These are phyloP conservation scores for Forsythia viridissima DNA, from an alignment of 257 asterid species.

Conservation along the genomic window DNA sequence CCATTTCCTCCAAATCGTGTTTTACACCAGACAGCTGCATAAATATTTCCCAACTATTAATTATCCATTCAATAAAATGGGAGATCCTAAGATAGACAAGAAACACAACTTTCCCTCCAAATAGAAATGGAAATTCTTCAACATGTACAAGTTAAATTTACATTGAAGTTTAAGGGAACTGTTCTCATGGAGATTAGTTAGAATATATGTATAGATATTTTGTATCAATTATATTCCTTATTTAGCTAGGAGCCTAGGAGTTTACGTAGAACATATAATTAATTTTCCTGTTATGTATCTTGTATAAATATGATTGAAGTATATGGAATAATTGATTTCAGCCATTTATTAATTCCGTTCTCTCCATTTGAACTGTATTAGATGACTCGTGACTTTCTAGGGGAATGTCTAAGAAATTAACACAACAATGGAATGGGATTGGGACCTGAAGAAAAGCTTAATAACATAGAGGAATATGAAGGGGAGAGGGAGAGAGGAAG, in stretches of 20 bases:
- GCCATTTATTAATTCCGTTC: too few relatives aligned
- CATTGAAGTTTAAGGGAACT: slow-evolving; percentile 11
- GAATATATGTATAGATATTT: too few relatives aligned
- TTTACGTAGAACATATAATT: too few relatives aligned
- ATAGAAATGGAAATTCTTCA: slow-evolving; percentile 12
- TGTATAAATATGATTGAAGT: too few relatives aligned
- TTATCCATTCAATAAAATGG: background rate
- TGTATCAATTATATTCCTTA: too few relatives aligned
- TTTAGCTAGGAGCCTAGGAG: too few relatives aligned
- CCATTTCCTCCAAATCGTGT: slow-evolving; percentile 94
- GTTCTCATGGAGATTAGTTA: background rate
- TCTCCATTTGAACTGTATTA: too few relatives aligned
- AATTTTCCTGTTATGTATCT: too few relatives aligned
- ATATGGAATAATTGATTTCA: too few relatives aligned
- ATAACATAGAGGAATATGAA: background rate
- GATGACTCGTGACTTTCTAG: background rate
- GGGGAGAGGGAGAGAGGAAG: background rate
- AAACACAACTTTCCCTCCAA: slow-evolving; percentile 7
- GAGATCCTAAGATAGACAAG: background rate
- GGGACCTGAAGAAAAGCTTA: background rate
- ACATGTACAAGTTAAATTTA: slow-evolving; percentile 14
- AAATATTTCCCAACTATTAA: slow-evolving; percentile 18
- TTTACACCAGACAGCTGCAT: slow-evolving; percentile 78
- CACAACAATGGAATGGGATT: background rate
- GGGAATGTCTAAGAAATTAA: background rate